Evolutionary conservation across 345 rosid species (phyloP), one percentile per base, ranked within the genome.

Genomic region (Citrus reticulata): DNA sequence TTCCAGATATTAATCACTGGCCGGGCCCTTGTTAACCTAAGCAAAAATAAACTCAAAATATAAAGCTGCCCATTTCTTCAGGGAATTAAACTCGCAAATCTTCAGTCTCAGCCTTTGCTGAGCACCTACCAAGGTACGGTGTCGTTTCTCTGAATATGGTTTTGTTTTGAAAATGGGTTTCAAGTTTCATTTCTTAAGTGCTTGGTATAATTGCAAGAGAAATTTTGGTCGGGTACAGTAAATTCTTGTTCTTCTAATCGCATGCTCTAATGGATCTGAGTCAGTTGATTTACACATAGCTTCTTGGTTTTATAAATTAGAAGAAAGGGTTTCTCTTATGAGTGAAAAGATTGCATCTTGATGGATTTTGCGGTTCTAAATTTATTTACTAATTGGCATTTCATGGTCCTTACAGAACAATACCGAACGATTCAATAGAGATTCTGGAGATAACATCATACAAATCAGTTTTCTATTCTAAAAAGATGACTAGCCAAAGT

Each of bases 401-500:
- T 32, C 8, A 22, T 75, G 42, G 20, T 13, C 27, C 24, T 60
- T 69, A 17, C 70, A 81, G 84, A 73, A 46, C 37, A 67, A 30
- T 35, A 16, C 63, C 27, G 58, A 46, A 55, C 27, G 25, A 61
- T 61, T 17, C 4, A 6, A n/a, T 42, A 67, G 42, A 68, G 67
- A 59, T 34, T 75, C 70, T 66, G 63, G 58, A 16, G 59, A 29
- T 29, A 29, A 29, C 30, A 29, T 29, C 30, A 29, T 13, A 42
- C 19, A 4, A 25, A 49, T 51, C 27, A 2, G 13, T 30, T 58
- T 77, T 71, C 35, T 75, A 35, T 30, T 10, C 9, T 14, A 51
- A 29, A 78, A 85, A 39, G 83, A 95, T 93, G 99, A 76, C 83
- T 54, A 84, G 85, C 79, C 81, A 83, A 68, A 81, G 89, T 60